phyloP scores from a whole-genome alignment of 257 asterid genomes.

The Vinca minor region DNA sequence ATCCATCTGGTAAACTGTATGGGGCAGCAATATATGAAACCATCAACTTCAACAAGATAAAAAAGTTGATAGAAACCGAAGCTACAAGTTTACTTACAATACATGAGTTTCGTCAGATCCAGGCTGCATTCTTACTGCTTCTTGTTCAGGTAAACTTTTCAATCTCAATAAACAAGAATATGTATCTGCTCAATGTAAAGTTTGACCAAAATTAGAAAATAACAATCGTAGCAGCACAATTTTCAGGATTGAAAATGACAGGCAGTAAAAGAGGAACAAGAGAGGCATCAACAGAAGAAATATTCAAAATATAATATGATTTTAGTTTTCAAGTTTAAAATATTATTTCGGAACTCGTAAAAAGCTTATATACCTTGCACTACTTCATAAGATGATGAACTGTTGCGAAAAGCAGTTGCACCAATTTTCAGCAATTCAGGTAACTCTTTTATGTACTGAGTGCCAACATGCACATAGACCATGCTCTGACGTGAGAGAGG shows the following conservation, averaged over 20 bases:
- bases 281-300: neutral
- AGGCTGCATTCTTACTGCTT: constrained; percentile 78
- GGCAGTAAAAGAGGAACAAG: no score
- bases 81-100: constrained; percentile 52
- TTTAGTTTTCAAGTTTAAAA: neutral
- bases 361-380: constrained; percentile 52
- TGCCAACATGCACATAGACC: constrained; percentile 50
- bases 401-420: constrained; percentile 57
- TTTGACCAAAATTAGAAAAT: constrained; percentile 10
- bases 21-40: constrained; percentile 13
- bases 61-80: constrained; percentile 5
- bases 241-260: neutral
- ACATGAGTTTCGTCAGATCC: constrained; percentile 91
- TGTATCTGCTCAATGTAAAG: constrained; percentile 40
- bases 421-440: constrained; percentile 70
- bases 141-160: constrained; percentile 78
- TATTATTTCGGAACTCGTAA: neutral
- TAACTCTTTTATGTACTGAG: constrained; percentile 69
- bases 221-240: neutral
- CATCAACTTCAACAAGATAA: constrained; percentile 8
- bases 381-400: constrained; percentile 51
- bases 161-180: constrained; percentile 70
- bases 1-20: constrained; percentile 82
- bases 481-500: constrained; percentile 56
- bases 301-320: neutral